Evolutionary conservation across 768 basidiomycete genomes (phyloP), one percentile per base, ranked within the genome.

Genomic region (Mycena galericulata): DNA sequence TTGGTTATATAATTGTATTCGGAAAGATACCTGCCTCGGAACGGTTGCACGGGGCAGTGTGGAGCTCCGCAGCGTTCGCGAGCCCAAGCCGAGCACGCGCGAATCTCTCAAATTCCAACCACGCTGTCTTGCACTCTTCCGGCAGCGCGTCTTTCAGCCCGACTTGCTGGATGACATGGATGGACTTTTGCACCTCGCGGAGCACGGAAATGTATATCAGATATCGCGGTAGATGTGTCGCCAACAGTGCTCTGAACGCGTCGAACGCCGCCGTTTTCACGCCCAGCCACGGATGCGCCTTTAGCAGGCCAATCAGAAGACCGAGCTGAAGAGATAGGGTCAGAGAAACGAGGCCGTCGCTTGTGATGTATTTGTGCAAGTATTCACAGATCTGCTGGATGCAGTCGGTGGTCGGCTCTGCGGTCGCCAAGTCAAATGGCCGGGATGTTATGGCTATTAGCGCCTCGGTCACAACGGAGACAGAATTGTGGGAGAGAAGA

Each of bases 201-300:
- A 69, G 56, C 17, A 69, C 58, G 3, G 68, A 69, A n/a, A 56
- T 36, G 27, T 65, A 69, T n/a, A 69, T 62, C 15, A 69, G 15
- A 26, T 65, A 69, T 12, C 34, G 30, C 4, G 62, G 62, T 26
- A 69, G 11, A 34, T 69, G 57, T 9, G 29, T 45, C 18, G 32
- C 9, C 17, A 69, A 34, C 6, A 65, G 40, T 2, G 15, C 29
- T 3, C 11, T 30, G 41, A 30, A 47, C 0, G 20, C 24, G 12
- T 27, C 32, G 15, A 60, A 45, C 1, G 50, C 26, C 1, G 56
- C 2, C 18, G 29, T 40, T 17, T n/a, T 55, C 1, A 26, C 27
- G 26, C 29, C 46, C 24, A 69, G 43, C 63, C 62, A 69, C 12
- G 68, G 49, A 61, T 59, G 38, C 2, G 34, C 49, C 29, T 41